Base-by-base conservation (phyloP, 441 rosid species). In the Syzygium syzygioides region DNA sequence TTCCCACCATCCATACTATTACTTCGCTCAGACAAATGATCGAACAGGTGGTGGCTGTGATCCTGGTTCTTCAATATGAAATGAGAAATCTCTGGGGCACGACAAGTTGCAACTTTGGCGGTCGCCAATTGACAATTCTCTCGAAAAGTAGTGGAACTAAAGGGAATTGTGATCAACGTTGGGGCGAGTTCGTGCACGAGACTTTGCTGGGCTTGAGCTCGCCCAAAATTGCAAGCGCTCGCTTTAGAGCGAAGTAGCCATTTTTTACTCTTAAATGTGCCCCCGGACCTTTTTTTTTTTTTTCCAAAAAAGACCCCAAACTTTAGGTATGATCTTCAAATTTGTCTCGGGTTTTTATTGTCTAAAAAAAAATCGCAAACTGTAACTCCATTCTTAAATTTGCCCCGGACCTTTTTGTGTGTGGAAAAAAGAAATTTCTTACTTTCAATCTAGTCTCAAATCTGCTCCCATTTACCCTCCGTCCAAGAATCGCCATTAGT, bases 331-430 rank as follows among this genome's bases (percentile, higher is more conserved):
- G 25, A 1, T 10, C 1, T 5, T 5, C 12, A 25, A 57, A 57
- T 57, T 13, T 10, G 25, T 5, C 14, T 4, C 3, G 3, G 1
- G 10, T 25, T 25, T 26, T 59, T 59, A 11, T 32, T 66, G 4
- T 9, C 4, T 0, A 17, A 68, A 32, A 9, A 9, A 68, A 68
- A 19, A 4, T 60, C 0, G 4, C 12, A 9, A 19, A 68, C 14
- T 34, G 11, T 10, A 68, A 34, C 28, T 71, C 8, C 0, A 11
- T 0, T 71, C 14, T 2, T 11, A 71, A 68, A 68, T 34, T 0
- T 34, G 1, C 2, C 2, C 7, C 0, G 0, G 14, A 32, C 6
- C 17, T 9, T 0, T 68, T 59, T 26, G 4, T 10, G 6, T 59
- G 2, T 19, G 20, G 19, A 34, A 34, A 19, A 19, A 68, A 10